phyloP scores from a whole-genome alignment of 768 basidiomycete species.

The Podaxis sp. region DNA sequence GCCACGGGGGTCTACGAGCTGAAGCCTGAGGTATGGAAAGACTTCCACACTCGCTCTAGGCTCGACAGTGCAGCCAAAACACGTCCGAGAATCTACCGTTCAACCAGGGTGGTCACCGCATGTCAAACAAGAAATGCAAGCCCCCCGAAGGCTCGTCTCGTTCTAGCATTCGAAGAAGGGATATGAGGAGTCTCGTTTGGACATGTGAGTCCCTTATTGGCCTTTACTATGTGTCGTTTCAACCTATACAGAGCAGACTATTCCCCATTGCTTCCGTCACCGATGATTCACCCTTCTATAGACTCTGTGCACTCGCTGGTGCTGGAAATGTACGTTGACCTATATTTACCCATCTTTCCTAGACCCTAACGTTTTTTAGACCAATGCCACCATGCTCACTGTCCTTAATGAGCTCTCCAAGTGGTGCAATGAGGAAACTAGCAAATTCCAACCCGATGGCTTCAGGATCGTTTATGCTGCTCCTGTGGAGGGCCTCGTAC shows the following conservation, averaged over 20 bases:
- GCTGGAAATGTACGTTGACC: slow-evolving; percentile 82
- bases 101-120: slow-evolving; percentile 91
- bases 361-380: slow-evolving; percentile 81
- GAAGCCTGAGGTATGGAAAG: slow-evolving; percentile 64
- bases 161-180: slow-evolving; percentile 97
- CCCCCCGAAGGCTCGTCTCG: slow-evolving; percentile 91
- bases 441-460: slow-evolving; percentile 76
- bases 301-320: slow-evolving; percentile 97
- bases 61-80: slow-evolving; percentile 82
- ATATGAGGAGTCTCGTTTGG: slow-evolving; percentile 61
- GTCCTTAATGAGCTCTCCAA: slow-evolving; percentile 90
- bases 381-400: slow-evolving; percentile 95
- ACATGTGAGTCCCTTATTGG: slow-evolving; percentile 84
- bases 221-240: slow-evolving; percentile 68
- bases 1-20: slow-evolving; percentile 78
- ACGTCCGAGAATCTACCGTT: slow-evolving; percentile 88
- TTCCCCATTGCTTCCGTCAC: slow-evolving; percentile 93
- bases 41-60: slow-evolving; percentile 88
- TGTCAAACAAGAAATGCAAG: slow-evolving; percentile 99
- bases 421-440: slow-evolving; percentile 80
- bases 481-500: slow-evolving; percentile 98
- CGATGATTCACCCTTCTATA: slow-evolving; percentile 91
- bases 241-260: slow-evolving; percentile 91
- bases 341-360: slow-evolving; percentile 33
- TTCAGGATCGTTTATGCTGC: slow-evolving; percentile 99